phyloP scores from a whole-genome alignment of 495 filamentous ascomycete genomes.

The Penicillium dipodomyicola region DNA sequence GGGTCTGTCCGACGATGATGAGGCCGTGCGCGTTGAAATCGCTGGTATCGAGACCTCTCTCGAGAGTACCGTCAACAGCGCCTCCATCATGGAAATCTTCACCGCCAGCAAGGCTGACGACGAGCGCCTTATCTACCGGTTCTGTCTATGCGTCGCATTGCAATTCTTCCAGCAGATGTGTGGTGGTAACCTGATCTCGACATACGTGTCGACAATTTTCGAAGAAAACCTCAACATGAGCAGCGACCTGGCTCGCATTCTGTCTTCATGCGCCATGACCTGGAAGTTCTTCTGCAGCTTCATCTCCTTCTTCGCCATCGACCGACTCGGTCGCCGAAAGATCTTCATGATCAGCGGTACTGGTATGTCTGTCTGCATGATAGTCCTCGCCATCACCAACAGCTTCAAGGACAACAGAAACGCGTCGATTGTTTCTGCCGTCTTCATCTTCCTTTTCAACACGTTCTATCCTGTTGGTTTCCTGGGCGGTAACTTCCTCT shows the following conservation, averaged over 20 bases:
- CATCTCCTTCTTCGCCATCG: slow-evolving; percentile 45
- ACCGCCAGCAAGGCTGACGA: slow-evolving; percentile 24
- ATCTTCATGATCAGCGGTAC: slow-evolving; percentile 48
- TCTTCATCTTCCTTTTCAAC: slow-evolving; percentile 57
- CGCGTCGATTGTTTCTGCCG: slow-evolving; percentile 36
- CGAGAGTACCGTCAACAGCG: slow-evolving; percentile 21
- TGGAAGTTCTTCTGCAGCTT: slow-evolving; percentile 47
- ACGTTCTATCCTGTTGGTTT: slow-evolving; percentile 56
- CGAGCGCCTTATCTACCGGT: slow-evolving; percentile 28
- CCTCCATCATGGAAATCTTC: slow-evolving; percentile 10
- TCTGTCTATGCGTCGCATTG: slow-evolving; percentile 33
- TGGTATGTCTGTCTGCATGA: slow-evolving; percentile 42
- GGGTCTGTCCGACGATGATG: slow-evolving; percentile 21
- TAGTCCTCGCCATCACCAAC: slow-evolving; percentile 41
- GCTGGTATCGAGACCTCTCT: slow-evolving; percentile 34
- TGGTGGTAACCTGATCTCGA: slow-evolving; percentile 30
- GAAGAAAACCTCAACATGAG: slow-evolving; percentile 24
- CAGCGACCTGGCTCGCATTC: slow-evolving; percentile 20
- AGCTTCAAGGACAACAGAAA: slow-evolving; percentile 36
- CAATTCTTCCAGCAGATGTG: slow-evolving; percentile 39
- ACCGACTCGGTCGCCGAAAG: slow-evolving; percentile 47
- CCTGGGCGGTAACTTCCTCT: slow-evolving; percentile 54
- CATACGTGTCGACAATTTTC: slow-evolving; percentile 31
- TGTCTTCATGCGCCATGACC: slow-evolving; percentile 35
- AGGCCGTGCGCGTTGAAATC: slow-evolving; percentile 30